Evolutionary conservation across 257 asterid species (phyloP).

Genomic region (Solanum pinnatisectum): DNA sequence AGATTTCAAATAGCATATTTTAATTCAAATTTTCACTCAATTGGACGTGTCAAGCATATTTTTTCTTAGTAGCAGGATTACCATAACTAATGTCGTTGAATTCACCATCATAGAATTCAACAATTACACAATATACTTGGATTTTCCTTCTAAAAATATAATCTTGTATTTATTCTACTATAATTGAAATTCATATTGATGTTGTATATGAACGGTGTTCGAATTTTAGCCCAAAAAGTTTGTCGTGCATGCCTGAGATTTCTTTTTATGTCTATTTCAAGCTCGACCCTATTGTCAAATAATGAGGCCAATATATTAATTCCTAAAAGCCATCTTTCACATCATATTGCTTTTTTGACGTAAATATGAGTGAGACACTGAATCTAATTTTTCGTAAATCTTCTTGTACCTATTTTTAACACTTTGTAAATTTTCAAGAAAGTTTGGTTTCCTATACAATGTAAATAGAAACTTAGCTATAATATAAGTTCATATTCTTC

Average conservation of each 20-base stretch:
- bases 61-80: background rate
- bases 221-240: background rate
- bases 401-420: background rate
- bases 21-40: rapidly evolving
- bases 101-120: too few species aligned
- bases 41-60: rapidly evolving
- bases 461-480: background rate
- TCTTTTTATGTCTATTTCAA: background rate
- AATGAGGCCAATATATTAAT: background rate
- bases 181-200: background rate
- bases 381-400: background rate
- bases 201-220: background rate
- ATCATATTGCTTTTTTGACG: background rate
- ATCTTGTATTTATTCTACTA: background rate
- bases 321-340: background rate
- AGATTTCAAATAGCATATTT: rapidly evolving
- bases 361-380: background rate
- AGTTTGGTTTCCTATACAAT: background rate
- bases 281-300: background rate
- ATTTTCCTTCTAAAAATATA: background rate
- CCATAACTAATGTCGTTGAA: background rate
- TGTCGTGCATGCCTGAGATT: background rate
- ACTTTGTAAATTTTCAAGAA: background rate
- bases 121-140: background rate
- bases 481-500: background rate